phyloP scores from a whole-genome alignment of 2,329 filamentous ascomycete species.

The Biscogniauxia marginata region DNA sequence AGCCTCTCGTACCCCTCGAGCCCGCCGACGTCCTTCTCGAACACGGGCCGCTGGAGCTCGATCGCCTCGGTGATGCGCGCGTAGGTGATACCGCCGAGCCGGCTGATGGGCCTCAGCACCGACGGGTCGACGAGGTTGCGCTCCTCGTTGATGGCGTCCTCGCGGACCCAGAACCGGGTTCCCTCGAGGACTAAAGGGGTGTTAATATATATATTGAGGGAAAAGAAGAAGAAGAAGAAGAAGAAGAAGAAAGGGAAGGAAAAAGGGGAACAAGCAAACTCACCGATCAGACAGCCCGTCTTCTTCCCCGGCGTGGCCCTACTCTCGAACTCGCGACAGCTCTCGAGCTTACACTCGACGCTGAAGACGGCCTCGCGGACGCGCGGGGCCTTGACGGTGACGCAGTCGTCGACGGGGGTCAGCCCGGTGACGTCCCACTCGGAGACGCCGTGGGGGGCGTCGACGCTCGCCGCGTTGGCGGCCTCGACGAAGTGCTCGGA shows the following conservation, averaged over 20 bases:
- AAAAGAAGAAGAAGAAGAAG: no score
- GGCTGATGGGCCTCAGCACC: constrained; percentile 71
- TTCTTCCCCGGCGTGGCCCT: constrained; percentile 68
- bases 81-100: constrained; percentile 86
- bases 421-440: constrained; percentile 82
- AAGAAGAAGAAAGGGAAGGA: neutral
- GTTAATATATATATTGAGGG: no score
- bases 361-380: constrained; percentile 82
- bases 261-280: neutral
- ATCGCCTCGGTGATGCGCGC: constrained; percentile 66
- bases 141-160: constrained; percentile 82
- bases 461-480: constrained; percentile 76
- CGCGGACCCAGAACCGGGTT: constrained; percentile 81
- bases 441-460: constrained; percentile 71
- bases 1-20: constrained; percentile 58
- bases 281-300: constrained; percentile 63
- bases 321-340: constrained; percentile 75
- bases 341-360: constrained; percentile 77
- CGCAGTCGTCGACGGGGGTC: constrained; percentile 63
- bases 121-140: constrained; percentile 71
- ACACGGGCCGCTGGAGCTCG: constrained; percentile 67
- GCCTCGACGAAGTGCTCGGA: constrained; percentile 83
- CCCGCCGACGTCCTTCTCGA: constrained; percentile 47
- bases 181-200: constrained; percentile 80
- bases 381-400: constrained; percentile 66